Evolutionary conservation across 441 rosid genomes (phyloP).

Genomic region (Euphorbia celastroides): DNA sequence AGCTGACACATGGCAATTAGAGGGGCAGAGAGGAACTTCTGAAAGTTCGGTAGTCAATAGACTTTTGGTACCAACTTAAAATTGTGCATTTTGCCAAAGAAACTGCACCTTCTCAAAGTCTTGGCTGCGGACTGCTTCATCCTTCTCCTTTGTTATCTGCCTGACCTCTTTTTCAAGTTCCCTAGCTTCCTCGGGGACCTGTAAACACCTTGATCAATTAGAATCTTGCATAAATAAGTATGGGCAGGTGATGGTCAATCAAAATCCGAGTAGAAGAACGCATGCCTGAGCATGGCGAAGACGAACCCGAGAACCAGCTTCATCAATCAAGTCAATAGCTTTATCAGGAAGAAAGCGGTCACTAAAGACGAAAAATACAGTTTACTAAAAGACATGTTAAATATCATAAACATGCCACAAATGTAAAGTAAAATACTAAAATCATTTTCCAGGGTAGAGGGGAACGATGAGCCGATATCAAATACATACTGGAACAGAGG

Average conservation of each 20-base stretch:
- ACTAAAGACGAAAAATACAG: constrained; percentile 32
- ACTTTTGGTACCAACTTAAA: no score
- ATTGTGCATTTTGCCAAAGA: no score
- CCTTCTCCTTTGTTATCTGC: constrained; percentile 90
- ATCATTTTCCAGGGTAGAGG: not conserved
- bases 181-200: constrained; percentile 99
- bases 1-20: no score
- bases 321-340: constrained; percentile 97
- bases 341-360: constrained; percentile 98
- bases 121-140: constrained; percentile 92
- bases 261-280: constrained; percentile 12
- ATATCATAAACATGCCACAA: not conserved
- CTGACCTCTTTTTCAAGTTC: constrained; percentile 96
- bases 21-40: no score
- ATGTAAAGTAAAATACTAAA: not conserved
- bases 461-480: no score
- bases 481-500: not conserved
- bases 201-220: constrained; percentile 17
- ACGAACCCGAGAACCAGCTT: constrained; percentile 98
- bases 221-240: not conserved
- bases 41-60: no score
- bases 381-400: not conserved
- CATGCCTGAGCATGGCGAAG: constrained; percentile 88
- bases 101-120: constrained; percentile 85
- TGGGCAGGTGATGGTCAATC: not conserved